Conservation (phyloP, 2,329 filamentous ascomycete species). For the Hypoxylon sp. region DNA sequence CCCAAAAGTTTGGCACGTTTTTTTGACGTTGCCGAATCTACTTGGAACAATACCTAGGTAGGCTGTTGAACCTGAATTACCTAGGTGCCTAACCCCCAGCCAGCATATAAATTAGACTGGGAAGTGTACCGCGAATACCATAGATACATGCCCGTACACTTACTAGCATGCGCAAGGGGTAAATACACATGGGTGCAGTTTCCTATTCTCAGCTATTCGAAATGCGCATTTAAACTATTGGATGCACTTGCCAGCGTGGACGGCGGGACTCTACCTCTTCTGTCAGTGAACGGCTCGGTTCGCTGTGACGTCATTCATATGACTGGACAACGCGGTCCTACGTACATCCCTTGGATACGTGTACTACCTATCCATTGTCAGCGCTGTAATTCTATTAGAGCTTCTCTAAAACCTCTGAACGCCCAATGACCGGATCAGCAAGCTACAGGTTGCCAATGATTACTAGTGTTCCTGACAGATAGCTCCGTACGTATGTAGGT, state of each 20-base stretch:
- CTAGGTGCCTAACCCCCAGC: neutral
- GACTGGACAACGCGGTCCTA: conserved; percentile 20
- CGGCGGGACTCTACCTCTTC: neutral
- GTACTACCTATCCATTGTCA: conserved; percentile 1
- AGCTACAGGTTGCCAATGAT: neutral
- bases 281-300: neutral
- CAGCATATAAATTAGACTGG: neutral
- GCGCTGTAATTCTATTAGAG: neutral
- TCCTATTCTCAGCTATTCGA: neutral
- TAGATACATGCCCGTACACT: neutral
- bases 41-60: neutral
- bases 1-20: neutral
- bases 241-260: conserved; percentile 19
- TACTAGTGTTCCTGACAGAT: conserved; percentile 20
- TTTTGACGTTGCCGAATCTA: neutral
- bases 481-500: neutral
- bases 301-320: conserved; percentile 39
- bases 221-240: conserved; percentile 14
- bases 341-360: conserved; percentile 18
- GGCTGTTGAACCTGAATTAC: neutral
- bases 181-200: neutral
- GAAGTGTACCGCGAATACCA: too few relatives aligned
- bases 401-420: neutral
- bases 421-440: neutral
- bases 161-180: neutral